phyloP scores from a whole-genome alignment of 2,329 filamentous ascomycete species.

The Talaromyces sp. region DNA sequence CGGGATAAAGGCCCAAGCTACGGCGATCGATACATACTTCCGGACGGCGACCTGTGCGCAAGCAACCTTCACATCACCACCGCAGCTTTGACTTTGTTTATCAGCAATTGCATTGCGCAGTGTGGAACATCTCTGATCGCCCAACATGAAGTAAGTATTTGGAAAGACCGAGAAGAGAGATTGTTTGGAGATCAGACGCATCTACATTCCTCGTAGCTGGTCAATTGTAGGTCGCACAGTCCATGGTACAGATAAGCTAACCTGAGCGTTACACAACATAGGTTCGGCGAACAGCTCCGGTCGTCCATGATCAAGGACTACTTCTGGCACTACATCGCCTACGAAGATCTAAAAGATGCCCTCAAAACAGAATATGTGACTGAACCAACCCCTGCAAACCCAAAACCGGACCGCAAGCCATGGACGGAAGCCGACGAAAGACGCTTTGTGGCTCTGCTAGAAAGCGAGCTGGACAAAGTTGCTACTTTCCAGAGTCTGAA shows the following conservation, averaged over 20 bases:
- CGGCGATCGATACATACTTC: not conserved
- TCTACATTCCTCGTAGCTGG: not conserved
- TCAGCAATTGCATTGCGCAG: not conserved
- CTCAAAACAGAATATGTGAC: constrained; percentile 70
- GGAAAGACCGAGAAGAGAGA: not conserved
- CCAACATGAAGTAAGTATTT: not conserved
- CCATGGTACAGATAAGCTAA: not conserved
- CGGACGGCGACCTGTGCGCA: not conserved
- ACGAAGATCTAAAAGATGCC: constrained; percentile 85
- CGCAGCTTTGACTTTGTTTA: not conserved
- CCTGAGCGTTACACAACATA: constrained; percentile 28
- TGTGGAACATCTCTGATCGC: not conserved
- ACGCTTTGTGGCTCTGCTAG: constrained; percentile 79
- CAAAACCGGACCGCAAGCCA: constrained; percentile 54
- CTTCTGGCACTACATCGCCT: constrained; percentile 95
- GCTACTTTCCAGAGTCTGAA: constrained; percentile 97
- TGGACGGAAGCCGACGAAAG: constrained; percentile 94
- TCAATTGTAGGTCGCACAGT: not conserved
- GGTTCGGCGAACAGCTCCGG: constrained; percentile 94
- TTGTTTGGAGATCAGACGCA: not conserved
- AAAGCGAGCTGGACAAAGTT: constrained; percentile 93
- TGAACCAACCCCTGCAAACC: constrained; percentile 45
- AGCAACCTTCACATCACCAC: not conserved
- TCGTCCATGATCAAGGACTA: constrained; percentile 96
- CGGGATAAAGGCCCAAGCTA: constrained; percentile 5